Evolutionary conservation across 1,284 basidiomycete species (phyloP).

Genomic region (Meira nashicola): DNA sequence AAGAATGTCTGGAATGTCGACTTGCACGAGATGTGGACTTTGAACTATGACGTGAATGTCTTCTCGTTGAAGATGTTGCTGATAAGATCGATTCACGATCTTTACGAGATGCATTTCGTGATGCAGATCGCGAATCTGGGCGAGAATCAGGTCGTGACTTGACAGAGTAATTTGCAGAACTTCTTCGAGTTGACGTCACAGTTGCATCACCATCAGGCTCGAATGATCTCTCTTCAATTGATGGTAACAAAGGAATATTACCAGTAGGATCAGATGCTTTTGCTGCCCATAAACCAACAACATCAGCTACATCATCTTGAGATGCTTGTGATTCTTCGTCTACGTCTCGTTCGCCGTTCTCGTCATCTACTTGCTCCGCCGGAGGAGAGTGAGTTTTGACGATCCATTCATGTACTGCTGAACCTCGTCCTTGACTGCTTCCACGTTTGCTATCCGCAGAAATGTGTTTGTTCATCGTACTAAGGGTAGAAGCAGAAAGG

Average conservation of each 20-base stretch:
- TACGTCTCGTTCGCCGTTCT: conserved; percentile 14
- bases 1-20: no score
- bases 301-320: conserved; percentile 22
- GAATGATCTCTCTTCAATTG: no score
- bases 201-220: not conserved
- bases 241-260: no score
- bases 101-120: no score
- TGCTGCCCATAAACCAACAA: conserved; percentile 19
- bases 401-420: conserved; percentile 14
- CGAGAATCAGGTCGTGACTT: not conserved
- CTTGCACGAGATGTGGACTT: no score
- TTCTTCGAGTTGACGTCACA: conserved; percentile 6
- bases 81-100: no score
- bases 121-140: conserved; percentile 18
- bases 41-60: no score
- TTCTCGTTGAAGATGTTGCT: no score
- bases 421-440: not conserved
- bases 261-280: not conserved
- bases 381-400: conserved; percentile 11
- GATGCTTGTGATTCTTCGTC: conserved; percentile 14
- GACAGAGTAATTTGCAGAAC: conserved; percentile 10
- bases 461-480: no score
- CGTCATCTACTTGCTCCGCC: conserved; percentile 12
- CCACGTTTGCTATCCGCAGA: no score
- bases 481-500: no score